Percentiles rank a stretch among this genome's conserved stretches.
Evolutionary conservation across 2,329 filamentous ascomycete genomes (phyloP).

Genomic region (Penicillium sp.): DNA sequence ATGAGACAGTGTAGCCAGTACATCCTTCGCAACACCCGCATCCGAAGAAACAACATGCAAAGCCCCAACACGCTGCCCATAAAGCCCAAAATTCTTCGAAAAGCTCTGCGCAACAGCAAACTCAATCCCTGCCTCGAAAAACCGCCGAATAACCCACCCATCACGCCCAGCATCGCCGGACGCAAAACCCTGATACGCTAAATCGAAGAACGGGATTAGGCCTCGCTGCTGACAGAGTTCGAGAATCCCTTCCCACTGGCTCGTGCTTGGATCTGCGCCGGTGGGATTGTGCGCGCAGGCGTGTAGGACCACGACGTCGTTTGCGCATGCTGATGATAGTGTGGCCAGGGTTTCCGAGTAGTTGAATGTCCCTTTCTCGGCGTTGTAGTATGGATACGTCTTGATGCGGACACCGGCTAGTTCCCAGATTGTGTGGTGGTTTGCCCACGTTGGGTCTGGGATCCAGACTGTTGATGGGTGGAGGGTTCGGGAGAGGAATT

Average conservation of each 20-base stretch:
- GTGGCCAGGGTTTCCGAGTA: constrained; percentile 71
- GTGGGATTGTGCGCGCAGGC: constrained; percentile 93
- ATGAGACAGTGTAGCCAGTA: constrained; percentile 55
- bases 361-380: constrained; percentile 47
- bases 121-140: constrained; percentile 61
- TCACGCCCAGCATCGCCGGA: constrained; percentile 83
- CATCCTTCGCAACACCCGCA: constrained; percentile 69
- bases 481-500: constrained; percentile 88
- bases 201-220: constrained; percentile 97
- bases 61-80: constrained; percentile 89
- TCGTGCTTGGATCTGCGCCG: constrained; percentile 80
- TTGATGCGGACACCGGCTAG: constrained; percentile 73
- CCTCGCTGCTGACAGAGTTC: constrained; percentile 73
- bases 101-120: constrained; percentile 25
- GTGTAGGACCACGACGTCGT: constrained; percentile 67
- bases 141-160: constrained; percentile 85
- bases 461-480: constrained; percentile 75
- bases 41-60: constrained; percentile 78
- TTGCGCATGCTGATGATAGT: constrained; percentile 68
- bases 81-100: constrained; percentile 66
- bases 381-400: constrained; percentile 89
- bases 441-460: constrained; percentile 93
- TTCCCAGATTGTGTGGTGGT: constrained; percentile 91
- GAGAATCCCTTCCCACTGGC: constrained; percentile 85
- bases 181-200: constrained; percentile 94